A percentile compares a stretch with the other conserved stretches of the same genome.
Conservation (phyloP, 768 basidiomycete species). For the Plicaturopsis crispa region DNA sequence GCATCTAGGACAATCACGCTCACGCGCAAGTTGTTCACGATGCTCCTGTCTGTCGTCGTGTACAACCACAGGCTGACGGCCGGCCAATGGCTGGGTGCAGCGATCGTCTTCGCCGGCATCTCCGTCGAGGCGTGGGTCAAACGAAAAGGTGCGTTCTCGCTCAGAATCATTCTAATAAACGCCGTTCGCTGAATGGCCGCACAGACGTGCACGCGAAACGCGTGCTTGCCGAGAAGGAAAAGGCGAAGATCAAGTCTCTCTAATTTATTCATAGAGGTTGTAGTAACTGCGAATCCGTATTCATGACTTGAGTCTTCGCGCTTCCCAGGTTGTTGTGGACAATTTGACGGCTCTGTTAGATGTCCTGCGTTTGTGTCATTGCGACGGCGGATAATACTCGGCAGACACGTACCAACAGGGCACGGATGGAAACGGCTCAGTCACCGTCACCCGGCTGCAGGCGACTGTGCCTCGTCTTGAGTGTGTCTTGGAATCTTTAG, state of each 20-base stretch:
- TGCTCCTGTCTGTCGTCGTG: slow-evolving; percentile 89
- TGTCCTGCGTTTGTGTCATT: no score
- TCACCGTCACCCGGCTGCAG: no score
- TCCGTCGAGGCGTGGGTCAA: slow-evolving; percentile 91
- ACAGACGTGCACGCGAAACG: slow-evolving; percentile 76
- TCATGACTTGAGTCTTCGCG: no score
- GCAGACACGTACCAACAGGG: no score
- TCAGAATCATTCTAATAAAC: background rate
- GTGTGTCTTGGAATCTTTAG: no score
- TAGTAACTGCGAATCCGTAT: no score
- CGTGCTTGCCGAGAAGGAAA: slow-evolving; percentile 77
- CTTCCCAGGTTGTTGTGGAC: no score
- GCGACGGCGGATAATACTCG: no score
- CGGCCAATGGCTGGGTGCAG: slow-evolving; percentile 93
- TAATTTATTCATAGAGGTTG: no score
- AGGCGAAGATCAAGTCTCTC: slow-evolving; percentile 72
- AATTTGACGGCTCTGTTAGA: no score
- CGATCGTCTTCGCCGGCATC: slow-evolving; percentile 91
- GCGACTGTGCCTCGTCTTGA: no score
- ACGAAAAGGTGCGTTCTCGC: slow-evolving; percentile 55
- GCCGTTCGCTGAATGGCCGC: slow-evolving; percentile 5
- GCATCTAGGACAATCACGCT: slow-evolving; percentile 79
- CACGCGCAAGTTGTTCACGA: slow-evolving; percentile 95
- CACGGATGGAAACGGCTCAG: no score
- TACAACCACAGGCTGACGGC: slow-evolving; percentile 79